Evolutionary conservation across 1,284 basidiomycete genomes (phyloP).

Genomic region (Cutaneotrichosporon mucoides): DNA sequence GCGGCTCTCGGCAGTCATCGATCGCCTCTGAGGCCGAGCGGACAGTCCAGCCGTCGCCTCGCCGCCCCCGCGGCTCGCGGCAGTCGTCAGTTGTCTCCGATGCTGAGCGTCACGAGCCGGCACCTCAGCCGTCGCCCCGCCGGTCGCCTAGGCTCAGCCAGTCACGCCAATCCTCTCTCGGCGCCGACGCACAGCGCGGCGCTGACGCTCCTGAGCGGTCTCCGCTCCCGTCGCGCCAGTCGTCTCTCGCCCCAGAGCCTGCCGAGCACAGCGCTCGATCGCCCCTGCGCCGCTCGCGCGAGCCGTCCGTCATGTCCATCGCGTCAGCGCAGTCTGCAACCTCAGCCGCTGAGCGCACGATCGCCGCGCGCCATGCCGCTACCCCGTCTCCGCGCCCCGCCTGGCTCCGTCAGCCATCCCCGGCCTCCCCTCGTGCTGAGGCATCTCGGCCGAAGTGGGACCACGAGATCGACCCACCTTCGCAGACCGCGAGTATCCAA

Average conservation of each 20-base stretch:
- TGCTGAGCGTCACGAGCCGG: neutral
- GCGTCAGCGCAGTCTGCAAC: no score
- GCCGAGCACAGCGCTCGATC: no score
- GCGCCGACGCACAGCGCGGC: neutral
- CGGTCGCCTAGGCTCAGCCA: neutral
- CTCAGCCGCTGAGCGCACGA: no score
- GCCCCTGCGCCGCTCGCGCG: no score
- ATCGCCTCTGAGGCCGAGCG: neutral
- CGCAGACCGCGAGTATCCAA: no score
- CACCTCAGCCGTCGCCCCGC: neutral
- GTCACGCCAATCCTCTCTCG: neutral
- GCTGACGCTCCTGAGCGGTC: neutral
- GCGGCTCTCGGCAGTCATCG: neutral
- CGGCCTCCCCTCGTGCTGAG: neutral
- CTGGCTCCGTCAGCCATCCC: neutral
- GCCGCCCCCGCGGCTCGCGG: neutral
- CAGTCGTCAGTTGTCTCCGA: neutral
- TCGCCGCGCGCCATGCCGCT: neutral
- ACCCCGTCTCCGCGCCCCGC: neutral
- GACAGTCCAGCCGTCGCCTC: neutral
- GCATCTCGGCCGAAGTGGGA: neutral
- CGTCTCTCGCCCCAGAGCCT: no score
- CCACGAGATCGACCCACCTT: neutral
- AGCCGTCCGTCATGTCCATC: no score
- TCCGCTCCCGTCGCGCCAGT: no score